Evolutionary conservation across 352 stramenopile genomes (phyloP), one percentile per base, ranked within the genome.

Genomic region (Pythium pyrilobum): DNA sequence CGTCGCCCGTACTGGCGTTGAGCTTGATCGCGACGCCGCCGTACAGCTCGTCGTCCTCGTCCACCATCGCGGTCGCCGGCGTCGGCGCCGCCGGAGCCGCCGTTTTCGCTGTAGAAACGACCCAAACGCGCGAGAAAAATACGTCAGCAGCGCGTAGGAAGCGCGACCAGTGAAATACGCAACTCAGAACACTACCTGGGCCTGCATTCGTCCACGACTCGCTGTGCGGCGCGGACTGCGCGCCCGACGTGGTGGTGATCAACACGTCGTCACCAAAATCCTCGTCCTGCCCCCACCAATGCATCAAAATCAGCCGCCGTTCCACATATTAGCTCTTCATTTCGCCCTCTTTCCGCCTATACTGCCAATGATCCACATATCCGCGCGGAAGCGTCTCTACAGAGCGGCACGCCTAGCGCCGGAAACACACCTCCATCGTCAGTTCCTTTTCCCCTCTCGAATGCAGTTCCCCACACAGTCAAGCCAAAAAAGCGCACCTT

Each of bases 251-350:
- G 12, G 62, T 68, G 15, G 72, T 77, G 53, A 81, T 67, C 56
- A 92, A 61, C 59, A 92, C 77, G 38, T 90, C 78, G 38, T 89
- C 80, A 2, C 80, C 80, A 52, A 90, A 92, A 24, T 90, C 82
- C 46, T 89, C 80, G 65, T 92, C 82, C 71, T 89, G 55, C 28
- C 18, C 23, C n/a, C n/a, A n/a, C n/a, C 8, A 20, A 34, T 15
- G 7, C 38, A 45, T 13, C 38, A 45, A 31, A 10, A 9, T 45
- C 38, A 45, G 38, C 38, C 21, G 18, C 18, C 20, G 6, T 45
- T 45, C 10, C 38, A 31, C 38, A 5, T 15, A 13, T 23, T 20
- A 20, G n/a, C 21, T 45, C 38, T 8, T 1, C 21, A 18, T 10
- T 20, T 31, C 38, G 9, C 6, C 11, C 20, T 29, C 38, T 45